phyloP scores from a whole-genome alignment of 495 filamentous ascomycete species.

The Astrothelium subdiscretum region DNA sequence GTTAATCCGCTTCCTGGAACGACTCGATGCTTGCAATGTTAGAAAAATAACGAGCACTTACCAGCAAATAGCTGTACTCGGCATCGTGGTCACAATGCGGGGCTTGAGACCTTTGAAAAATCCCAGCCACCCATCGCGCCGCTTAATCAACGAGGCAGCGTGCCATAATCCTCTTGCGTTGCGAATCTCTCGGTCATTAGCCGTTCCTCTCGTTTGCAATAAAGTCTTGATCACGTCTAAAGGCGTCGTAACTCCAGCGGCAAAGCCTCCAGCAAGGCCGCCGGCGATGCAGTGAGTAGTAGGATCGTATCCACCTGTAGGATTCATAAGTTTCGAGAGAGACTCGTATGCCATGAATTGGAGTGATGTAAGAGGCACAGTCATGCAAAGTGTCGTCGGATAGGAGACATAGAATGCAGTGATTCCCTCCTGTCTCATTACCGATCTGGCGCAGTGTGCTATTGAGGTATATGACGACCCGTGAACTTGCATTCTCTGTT shows the following conservation, averaged over 20 bases:
- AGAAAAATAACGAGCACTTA: conserved; percentile 37
- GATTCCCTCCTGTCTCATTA: conserved; percentile 80
- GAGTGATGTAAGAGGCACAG: conserved; percentile 89
- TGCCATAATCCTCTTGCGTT: conserved; percentile 72
- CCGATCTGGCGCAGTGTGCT: conserved; percentile 67
- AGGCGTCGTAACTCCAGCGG: conserved; percentile 86
- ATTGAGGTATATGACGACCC: conserved; percentile 83
- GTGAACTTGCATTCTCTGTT: conserved; percentile 98
- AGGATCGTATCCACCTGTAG: conserved; percentile 72
- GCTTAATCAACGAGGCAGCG: conserved; percentile 71
- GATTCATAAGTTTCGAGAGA: conserved; percentile 86
- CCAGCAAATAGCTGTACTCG: conserved; percentile 98
- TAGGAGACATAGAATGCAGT: conserved; percentile 97
- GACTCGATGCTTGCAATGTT: not conserved
- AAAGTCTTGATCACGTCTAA: conserved; percentile 97
- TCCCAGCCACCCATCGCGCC: conserved; percentile 69
- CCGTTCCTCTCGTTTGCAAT: conserved; percentile 80
- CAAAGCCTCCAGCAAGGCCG: conserved; percentile 83
- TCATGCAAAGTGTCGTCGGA: conserved; percentile 96
- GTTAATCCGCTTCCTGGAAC: conserved; percentile 17
- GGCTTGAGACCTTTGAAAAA: conserved; percentile 91
- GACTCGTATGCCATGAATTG: conserved; percentile 98
- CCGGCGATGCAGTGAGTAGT: conserved; percentile 85
- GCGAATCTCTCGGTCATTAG: conserved; percentile 68
- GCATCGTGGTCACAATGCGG: conserved; percentile 91